Evolutionary conservation across 306 rosid species (phyloP).

Genomic region (Vicia faba): DNA sequence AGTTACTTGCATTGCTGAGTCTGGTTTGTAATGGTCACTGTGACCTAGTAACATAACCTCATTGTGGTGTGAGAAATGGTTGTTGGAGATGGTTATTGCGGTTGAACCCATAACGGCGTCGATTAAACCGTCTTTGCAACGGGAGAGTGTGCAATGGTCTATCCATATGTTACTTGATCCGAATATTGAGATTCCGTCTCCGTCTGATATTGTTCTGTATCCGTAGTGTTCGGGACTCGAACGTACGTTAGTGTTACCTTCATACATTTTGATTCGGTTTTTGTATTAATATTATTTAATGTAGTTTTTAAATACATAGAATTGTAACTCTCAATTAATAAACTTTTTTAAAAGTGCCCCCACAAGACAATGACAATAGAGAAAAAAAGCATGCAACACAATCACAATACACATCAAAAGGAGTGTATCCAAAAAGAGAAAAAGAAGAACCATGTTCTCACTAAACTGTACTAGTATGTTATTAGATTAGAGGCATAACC

Average conservation of each 20-base stretch:
- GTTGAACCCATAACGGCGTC: conserved; percentile 96
- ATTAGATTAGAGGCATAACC: neutral
- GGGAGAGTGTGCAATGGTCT: conserved; percentile 81
- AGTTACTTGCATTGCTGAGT: conserved; percentile 84
- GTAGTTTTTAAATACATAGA: neutral
- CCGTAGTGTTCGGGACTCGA: conserved; percentile 78
- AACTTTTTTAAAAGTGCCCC: conserved; percentile 1
- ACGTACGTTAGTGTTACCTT: conserved; percentile 63
- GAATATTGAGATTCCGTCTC: conserved; percentile 81
- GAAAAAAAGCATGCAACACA: neutral
- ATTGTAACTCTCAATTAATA: neutral
- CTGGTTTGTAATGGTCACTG: conserved; percentile 68
- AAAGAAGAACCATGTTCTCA: neutral
- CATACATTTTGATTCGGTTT: neutral
- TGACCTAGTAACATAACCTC: conserved; percentile 91
- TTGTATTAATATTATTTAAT: neutral
- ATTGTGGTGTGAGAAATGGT: conserved; percentile 75
- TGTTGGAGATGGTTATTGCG: conserved; percentile 80
- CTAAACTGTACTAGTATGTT: neutral
- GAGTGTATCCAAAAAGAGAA: neutral
- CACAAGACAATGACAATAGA: conserved; percentile 13
- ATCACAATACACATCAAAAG: conserved; percentile 13
- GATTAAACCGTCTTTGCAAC: conserved; percentile 81
- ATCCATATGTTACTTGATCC: conserved; percentile 79
- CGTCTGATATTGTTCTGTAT: conserved; percentile 72